Conservation (phyloP, 176 grass and related monocot species). For the Oryza brachyantha region DNA sequence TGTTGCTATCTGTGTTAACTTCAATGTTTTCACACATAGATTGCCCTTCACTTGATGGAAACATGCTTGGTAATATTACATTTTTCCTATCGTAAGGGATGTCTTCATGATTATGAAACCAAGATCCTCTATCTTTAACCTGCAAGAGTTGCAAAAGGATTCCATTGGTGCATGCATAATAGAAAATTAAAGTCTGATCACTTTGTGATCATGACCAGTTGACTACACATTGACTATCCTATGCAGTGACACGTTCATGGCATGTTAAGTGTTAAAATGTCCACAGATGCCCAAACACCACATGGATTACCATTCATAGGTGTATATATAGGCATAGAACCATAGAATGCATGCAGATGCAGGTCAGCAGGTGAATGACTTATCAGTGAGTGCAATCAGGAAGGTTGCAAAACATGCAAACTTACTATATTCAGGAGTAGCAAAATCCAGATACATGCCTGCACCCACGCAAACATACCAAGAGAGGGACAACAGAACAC, state of each 20-base stretch:
- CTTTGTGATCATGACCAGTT: neutral
- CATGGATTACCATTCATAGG: neutral
- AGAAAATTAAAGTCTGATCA: neutral
- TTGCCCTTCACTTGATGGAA: conserved; percentile 57
- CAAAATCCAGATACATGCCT: neutral
- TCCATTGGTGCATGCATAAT: conserved; percentile 13
- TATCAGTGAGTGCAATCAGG: neutral
- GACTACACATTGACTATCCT: neutral
- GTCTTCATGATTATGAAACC: conserved; percentile 67
- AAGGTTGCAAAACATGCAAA: neutral
- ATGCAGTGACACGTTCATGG: neutral
- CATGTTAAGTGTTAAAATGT: neutral
- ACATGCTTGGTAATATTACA: conserved; percentile 84
- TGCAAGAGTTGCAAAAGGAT: conserved; percentile 35
- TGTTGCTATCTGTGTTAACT: conserved; percentile 2
- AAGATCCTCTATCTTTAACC: conserved; percentile 77
- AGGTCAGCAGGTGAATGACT: neutral
- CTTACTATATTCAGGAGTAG: neutral
- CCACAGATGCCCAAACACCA: neutral
- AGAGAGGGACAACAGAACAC: neutral
- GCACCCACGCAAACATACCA: neutral
- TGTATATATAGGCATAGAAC: neutral
- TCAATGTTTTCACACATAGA: conserved; percentile 11
- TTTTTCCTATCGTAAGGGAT: conserved; percentile 56
- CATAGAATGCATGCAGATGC: neutral